A percentile compares a stretch with the other conserved stretches of the same genome.
These are phyloP conservation scores for Hypoxylon subgilvum DNA, from an alignment of 495 filamentous ascomycete species.

Conservation along the genomic window DNA sequence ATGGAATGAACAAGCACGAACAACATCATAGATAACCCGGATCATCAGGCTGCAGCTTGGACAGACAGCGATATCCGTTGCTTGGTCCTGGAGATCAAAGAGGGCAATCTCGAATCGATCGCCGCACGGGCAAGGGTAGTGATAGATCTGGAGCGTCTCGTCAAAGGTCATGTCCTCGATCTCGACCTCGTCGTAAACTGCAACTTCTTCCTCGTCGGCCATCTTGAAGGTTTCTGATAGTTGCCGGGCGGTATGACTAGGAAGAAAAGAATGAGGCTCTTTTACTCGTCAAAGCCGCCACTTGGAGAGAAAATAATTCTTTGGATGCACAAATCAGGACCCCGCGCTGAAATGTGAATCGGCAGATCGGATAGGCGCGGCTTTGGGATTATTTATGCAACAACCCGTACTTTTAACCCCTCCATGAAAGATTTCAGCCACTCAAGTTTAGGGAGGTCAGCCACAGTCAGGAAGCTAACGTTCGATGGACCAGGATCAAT, in stretches of 20 bases:
- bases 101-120: conserved; percentile 95
- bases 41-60: conserved; percentile 98
- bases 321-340: conserved; percentile 16
- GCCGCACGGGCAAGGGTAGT: conserved; percentile 95
- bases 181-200: conserved; percentile 97
- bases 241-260: not conserved
- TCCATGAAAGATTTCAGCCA: conserved; percentile 2
- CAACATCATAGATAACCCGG: conserved; percentile 86
- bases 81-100: conserved; percentile 76
- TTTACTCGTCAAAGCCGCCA: conserved; percentile 7
- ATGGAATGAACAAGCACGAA: conserved; percentile 49
- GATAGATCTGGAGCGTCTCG: conserved; percentile 79
- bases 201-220: conserved; percentile 68
- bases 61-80: conserved; percentile 90
- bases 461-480: conserved; percentile 17
- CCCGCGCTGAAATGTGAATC: conserved; percentile 25
- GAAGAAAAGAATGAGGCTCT: not conserved
- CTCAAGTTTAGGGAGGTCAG: not conserved
- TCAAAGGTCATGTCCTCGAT: conserved; percentile 99
- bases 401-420: conserved; percentile 16
- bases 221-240: conserved; percentile 50
- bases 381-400: conserved; percentile 26
- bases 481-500: conserved; percentile 20
- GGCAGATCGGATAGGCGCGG: conserved; percentile 26
- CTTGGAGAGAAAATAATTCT: conserved; percentile 14